Base-by-base conservation (phyloP, 2,329 filamentous ascomycete species). In the Penicillium capsulatum region DNA sequence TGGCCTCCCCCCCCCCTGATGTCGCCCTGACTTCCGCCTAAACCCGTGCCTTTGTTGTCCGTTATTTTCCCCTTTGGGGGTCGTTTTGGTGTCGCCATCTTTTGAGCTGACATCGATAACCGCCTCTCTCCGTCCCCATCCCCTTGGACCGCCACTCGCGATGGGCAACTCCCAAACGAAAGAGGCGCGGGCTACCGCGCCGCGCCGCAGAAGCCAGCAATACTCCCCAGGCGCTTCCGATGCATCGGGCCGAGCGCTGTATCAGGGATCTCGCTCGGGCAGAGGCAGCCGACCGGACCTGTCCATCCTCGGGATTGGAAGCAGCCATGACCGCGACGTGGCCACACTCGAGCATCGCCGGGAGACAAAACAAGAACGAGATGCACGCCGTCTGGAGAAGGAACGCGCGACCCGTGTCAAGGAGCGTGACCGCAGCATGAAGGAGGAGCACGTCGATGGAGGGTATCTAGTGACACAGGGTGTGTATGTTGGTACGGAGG, bases 391-490 rank as follows among this genome's bases (percentile, higher is more conserved):
- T 47, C 69, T 88, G 39, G 91, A 96, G 63, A 84, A 81, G 57
- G 91, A 97, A 64, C 81, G 87, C 31, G 71, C 77, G 11, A 75
- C 79, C 26, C 76, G 92, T 42, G 68, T 84, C 30, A 88, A 88
- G 63, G 92, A 98, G 63, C 80, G 92, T 33, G 90, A 95, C 64
- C 78, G 85, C 50, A 98, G 92, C 59, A 81, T 97, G 70, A 81
- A 75, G 48, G 90, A 96, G 55, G 92, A 98, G 61, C 81, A 90
- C 63, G 85, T 97, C 3, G 92, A 98, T 65, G 92, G 92, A 14
- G 92, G 92, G 15, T 98, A 83, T 68, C 70, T 98, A 33, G 92
- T 98, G 20, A 98, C 92, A 0, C 79, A 95, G 60, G 92, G 92
- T 24, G 86, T 90, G 34, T 98, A 98, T 60, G 91, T 87, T 15